Evolutionary conservation across 495 filamentous ascomycete genomes (phyloP).

Genomic region (Copromyces sp.): DNA sequence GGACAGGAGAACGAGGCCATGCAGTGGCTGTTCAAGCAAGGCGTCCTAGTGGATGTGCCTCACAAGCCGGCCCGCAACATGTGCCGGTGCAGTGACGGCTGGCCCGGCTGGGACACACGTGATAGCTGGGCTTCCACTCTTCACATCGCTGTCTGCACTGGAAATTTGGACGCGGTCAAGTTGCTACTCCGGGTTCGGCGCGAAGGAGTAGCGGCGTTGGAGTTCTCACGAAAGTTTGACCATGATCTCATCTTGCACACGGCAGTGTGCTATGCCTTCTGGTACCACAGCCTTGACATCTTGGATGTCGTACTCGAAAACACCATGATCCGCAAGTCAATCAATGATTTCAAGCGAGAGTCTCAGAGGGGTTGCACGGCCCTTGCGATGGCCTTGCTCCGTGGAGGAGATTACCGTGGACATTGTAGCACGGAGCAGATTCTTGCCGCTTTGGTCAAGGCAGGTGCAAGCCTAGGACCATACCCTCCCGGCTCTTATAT

Average conservation of each 20-base stretch:
- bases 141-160: neutral
- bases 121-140: neutral
- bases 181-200: neutral
- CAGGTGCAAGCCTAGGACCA: neutral
- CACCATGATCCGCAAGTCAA: neutral
- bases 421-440: too few relatives aligned
- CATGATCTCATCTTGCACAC: neutral
- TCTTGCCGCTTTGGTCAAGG: neutral
- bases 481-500: neutral
- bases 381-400: too few relatives aligned
- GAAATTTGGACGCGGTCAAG: neutral
- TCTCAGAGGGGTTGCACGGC: too few relatives aligned
- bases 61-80: neutral
- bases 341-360: neutral
- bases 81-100: neutral
- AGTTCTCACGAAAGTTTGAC: neutral
- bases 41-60: neutral
- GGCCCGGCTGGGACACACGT: neutral
- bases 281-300: too few relatives aligned
- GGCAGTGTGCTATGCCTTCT: neutral
- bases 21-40: neutral
- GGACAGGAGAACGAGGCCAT: neutral
- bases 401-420: too few relatives aligned
- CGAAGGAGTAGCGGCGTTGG: neutral
- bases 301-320: neutral